Base-by-base conservation (phyloP, 1,284 basidiomycete genomes). In the Puccinia hordei region DNA sequence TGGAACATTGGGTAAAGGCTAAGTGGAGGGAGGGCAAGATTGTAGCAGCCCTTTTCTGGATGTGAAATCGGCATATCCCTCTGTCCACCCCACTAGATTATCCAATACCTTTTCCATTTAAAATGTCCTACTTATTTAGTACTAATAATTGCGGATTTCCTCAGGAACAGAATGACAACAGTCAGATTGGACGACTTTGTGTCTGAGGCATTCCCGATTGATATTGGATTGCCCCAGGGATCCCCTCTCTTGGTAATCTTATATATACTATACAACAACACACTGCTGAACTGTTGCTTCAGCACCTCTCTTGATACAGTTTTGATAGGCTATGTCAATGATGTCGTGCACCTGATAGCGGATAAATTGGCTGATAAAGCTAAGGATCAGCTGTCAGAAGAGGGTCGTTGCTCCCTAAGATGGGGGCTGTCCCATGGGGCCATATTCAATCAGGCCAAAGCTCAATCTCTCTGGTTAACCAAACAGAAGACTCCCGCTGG, bases 1-100 rank as follows among this genome's bases (percentile, higher is more conserved):
- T 27, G 53, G 27, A 22, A 61, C 53, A 33, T n/a, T n/a, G n/a
- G n/a, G n/a, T n/a, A n/a, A n/a, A n/a, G n/a, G n/a, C n/a, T n/a
- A n/a, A n/a, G n/a, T 77, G 75, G 75, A 30, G 24, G n/a, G 49
- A 68, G 19, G 75, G 75, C 13, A 78, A 78, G 33, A 33, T 33
- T 30, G 75, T 55, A 0, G 49, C 46, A 0, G 53, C 8, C 24
- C 17, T 22, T 73, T 73, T 17, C 53, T 73, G 12, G 53, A 73
- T 27, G 53, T 78, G 0, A 78, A 69, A 27, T 65, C 63, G 5
- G 75, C 75, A 4, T 78, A 66, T 30, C 75, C 75, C 12, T 78
- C 49, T 1, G 65, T 78, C 0, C 51, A 78, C 12, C 1, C 15
- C 1, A 17, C 51, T 19, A 22, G 53, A 46, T 35, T 78, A 17